Percentiles rank a stretch among this genome's conserved stretches.
phyloP scores from a whole-genome alignment of 495 filamentous ascomycete species.

The Penicillium tannophilum region DNA sequence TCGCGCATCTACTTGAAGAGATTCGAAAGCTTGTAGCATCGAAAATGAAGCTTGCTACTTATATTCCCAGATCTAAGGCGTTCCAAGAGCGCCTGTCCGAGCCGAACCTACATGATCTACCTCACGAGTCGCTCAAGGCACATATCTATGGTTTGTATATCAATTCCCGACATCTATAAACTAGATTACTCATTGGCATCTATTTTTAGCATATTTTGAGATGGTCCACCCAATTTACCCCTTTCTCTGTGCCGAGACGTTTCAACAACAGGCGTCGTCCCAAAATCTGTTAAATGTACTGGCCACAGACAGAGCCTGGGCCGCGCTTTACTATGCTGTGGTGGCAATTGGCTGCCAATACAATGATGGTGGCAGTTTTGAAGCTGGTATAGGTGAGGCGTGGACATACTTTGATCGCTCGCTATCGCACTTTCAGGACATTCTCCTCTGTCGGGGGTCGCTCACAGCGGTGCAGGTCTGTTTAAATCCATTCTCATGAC shows the following conservation, averaged over 20 bases:
- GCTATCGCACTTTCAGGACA: constrained; percentile 13
- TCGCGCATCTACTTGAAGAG: constrained; percentile 19
- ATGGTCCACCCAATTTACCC: constrained; percentile 22
- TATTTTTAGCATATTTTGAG: constrained; percentile 18
- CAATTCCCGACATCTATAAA: too few relatives aligned
- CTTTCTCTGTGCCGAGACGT: constrained; percentile 12
- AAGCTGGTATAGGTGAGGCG: constrained; percentile 17
- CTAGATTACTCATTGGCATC: too few relatives aligned
- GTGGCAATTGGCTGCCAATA: constrained; percentile 26
- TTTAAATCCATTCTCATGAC: background rate
- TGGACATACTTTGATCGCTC: constrained; percentile 23
- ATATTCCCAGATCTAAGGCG: background rate
- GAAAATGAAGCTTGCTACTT: constrained; percentile 13
- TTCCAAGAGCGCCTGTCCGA: background rate
- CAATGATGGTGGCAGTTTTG: constrained; percentile 22
- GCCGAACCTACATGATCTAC: too few relatives aligned
- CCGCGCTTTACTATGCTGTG: constrained; percentile 22
- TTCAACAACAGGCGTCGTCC: constrained; percentile 8
- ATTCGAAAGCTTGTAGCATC: constrained; percentile 15
- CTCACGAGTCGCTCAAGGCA: background rate
- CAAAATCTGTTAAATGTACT: constrained; percentile 7
- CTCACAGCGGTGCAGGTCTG: constrained; percentile 21
- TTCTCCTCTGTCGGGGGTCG: constrained; percentile 14
- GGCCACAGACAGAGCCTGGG: constrained; percentile 11
- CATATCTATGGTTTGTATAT: background rate